phyloP scores from a whole-genome alignment of 129 eudicot genomes.

The Apium graveolens region DNA sequence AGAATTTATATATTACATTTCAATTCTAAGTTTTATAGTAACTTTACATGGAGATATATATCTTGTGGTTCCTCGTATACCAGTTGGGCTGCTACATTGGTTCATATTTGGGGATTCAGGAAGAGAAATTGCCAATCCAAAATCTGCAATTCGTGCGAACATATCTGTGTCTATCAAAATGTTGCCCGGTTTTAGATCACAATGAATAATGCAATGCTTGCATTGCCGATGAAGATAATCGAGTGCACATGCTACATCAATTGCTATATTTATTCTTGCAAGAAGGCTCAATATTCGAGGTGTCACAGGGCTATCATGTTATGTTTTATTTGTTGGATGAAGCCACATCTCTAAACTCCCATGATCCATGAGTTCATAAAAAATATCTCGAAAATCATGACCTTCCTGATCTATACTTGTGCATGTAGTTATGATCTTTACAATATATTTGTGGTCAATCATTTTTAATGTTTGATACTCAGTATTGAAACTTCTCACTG shows the following conservation, averaged over 20 bases:
- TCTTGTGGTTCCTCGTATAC: conserved; percentile 45
- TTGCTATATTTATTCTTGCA: conserved; percentile 32
- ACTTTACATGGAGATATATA: conserved; percentile 42
- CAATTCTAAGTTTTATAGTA: neutral
- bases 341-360: conserved; percentile 49
- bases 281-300: conserved; percentile 19
- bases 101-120: conserved; percentile 19
- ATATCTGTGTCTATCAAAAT: conserved; percentile 42
- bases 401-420: conserved; percentile 37
- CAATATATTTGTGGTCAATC: conserved; percentile 33
- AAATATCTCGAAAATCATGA: conserved; percentile 38
- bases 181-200: conserved; percentile 58
- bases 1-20: neutral
- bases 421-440: conserved; percentile 37
- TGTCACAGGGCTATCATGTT: neutral
- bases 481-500: conserved; percentile 32
- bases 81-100: conserved; percentile 19
- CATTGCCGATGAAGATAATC: conserved; percentile 38
- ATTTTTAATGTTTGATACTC: conserved; percentile 42
- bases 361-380: conserved; percentile 44
- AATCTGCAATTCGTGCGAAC: conserved; percentile 48
- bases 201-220: conserved; percentile 33
- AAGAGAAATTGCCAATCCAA: conserved; percentile 40
- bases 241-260: conserved; percentile 43
- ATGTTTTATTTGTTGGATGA: conserved; percentile 10